Percentiles rank a stretch among this genome's conserved stretches.
Conservation (phyloP, 352 stramenopile species). For the Globisporangium cystogenes region DNA sequence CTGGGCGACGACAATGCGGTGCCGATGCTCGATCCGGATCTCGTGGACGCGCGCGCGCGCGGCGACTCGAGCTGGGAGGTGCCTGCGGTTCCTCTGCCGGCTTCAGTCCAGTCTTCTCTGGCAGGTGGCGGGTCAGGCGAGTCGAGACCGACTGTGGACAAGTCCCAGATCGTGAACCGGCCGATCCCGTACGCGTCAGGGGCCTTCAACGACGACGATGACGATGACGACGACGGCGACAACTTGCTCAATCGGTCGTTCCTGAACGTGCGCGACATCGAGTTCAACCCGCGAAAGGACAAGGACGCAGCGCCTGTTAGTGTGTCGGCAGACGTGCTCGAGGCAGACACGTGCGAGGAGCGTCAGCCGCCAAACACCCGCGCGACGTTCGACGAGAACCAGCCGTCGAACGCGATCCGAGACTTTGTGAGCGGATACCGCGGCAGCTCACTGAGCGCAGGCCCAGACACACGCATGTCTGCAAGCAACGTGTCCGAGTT, state of each 20-base stretch:
- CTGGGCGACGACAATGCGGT: conserved; percentile 11
- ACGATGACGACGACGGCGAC: conserved; percentile 46
- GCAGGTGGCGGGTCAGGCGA: no score
- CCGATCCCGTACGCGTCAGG: conserved; percentile 7
- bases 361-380: not conserved
- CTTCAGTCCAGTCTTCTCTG: no score
- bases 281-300: conserved; percentile 20
- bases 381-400: conserved; percentile 8
- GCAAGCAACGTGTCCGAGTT: conserved; percentile 55
- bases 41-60: conserved; percentile 22
- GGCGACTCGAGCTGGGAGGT: conserved; percentile 37
- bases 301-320: conserved; percentile 13
- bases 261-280: conserved; percentile 45
- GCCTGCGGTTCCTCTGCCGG: not conserved
- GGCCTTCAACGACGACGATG: conserved; percentile 11
- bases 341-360: not conserved
- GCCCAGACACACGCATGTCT: conserved; percentile 27
- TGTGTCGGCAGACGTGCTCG: conserved; percentile 5
- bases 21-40: conserved; percentile 27
- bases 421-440: not conserved
- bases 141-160: conserved; percentile 4
- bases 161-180: conserved; percentile 13
- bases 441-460: conserved; percentile 7
- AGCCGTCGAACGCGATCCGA: not conserved
- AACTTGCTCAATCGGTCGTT: conserved; percentile 43